Evolutionary conservation across 1,284 basidiomycete species (phyloP).

Genomic region (Apiotrichum veenhuisii): DNA sequence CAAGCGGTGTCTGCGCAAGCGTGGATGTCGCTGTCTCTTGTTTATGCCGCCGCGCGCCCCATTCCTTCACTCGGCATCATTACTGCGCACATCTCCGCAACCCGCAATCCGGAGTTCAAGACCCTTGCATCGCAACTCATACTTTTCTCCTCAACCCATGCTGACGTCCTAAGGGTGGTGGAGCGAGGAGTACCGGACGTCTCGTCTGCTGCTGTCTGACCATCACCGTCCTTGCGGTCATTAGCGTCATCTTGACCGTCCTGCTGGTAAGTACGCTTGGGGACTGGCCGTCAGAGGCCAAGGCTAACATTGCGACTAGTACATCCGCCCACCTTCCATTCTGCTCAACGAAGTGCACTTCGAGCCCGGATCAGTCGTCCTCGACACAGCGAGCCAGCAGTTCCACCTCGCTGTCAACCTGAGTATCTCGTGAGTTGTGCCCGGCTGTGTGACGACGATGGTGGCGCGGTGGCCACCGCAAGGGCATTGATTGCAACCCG

Average conservation of each 20-base stretch:
- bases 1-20: too few relatives aligned
- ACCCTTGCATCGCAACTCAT: too few relatives aligned
- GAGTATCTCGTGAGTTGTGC: constrained; percentile 65
- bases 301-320: constrained; percentile 56
- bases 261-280: constrained; percentile 66
- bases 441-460: too few relatives aligned
- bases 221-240: constrained; percentile 53
- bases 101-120: too few relatives aligned
- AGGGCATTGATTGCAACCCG: too few relatives aligned
- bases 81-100: too few relatives aligned
- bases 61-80: too few relatives aligned
- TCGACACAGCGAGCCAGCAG: constrained; percentile 2
- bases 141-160: too few relatives aligned
- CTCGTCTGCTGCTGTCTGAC: constrained; percentile 51
- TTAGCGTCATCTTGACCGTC: constrained; percentile 67
- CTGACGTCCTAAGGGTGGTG: constrained; percentile 39
- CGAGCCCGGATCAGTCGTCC: constrained; percentile 25
- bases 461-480: too few relatives aligned
- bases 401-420: constrained; percentile 60
- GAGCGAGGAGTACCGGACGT: constrained; percentile 31
- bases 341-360: constrained; percentile 59
- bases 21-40: too few relatives aligned
- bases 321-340: constrained; percentile 71
- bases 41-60: too few relatives aligned
- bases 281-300: neutral